Conservation (phyloP, 495 filamentous ascomycete genomes). For the Sabuloglossum arenarium region DNA sequence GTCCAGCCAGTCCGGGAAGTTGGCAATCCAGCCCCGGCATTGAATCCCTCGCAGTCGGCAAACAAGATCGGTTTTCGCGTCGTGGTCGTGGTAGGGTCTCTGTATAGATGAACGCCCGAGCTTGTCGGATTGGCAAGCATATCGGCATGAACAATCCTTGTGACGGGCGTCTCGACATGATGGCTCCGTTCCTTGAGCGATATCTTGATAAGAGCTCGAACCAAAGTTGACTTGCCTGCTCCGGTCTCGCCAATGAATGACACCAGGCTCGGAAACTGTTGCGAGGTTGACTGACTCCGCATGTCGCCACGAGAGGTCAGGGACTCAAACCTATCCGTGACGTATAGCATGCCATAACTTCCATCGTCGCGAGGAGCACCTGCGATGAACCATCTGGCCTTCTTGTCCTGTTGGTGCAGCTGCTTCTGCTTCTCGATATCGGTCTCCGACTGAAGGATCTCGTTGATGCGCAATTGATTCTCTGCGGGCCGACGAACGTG, state of each 20-base stretch:
- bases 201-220: neutral
- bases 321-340: neutral
- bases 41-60: neutral
- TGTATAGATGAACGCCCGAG: conserved; percentile 3
- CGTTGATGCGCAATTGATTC: neutral
- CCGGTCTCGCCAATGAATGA: conserved; percentile 4
- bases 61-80: neutral
- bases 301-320: neutral
- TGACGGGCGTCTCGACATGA: neutral
- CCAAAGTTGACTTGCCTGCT: conserved; percentile 2
- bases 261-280: conserved; percentile 1
- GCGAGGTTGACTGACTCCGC: neutral
- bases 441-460: neutral
- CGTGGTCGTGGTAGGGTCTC: neutral
- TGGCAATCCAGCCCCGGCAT: neutral
- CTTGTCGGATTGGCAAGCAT: neutral
- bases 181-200: neutral
- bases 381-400: neutral
- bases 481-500: neutral
- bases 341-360: neutral
- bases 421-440: neutral
- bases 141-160: neutral
- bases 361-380: neutral
- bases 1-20: neutral
- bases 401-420: neutral